Conservation (phyloP, 306 rosid genomes). For the Prunus fruticosa region DNA sequence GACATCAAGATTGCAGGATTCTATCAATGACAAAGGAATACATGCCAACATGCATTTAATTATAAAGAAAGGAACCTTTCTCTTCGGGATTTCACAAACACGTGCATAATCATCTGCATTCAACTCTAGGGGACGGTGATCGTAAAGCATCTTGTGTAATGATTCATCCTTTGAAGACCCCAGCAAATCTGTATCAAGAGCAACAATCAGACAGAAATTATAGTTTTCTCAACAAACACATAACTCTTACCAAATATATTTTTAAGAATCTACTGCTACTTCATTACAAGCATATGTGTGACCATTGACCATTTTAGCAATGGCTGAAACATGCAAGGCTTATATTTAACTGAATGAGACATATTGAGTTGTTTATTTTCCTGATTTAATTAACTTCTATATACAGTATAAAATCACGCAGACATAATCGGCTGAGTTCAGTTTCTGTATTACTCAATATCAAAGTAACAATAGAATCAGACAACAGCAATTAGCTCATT, state of each 20-base stretch:
- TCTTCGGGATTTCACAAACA: conserved; percentile 56
- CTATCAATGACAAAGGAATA: background rate
- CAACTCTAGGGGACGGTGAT: conserved; percentile 59
- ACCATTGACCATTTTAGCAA: too few species aligned
- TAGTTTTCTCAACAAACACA: background rate
- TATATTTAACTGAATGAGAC: too few species aligned
- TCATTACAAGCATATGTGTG: too few species aligned
- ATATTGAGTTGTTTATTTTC: too few species aligned
- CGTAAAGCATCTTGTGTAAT: conserved; percentile 25
- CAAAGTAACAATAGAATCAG: too few species aligned
- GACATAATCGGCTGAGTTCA: too few species aligned
- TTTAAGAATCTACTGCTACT: too few species aligned
- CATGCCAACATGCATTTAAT: background rate
- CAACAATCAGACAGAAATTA: background rate
- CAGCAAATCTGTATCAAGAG: conserved; percentile 37
- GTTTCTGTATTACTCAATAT: too few species aligned
- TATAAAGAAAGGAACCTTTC: conserved; percentile 43
- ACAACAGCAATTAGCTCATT: too few species aligned
- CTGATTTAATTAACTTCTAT: background rate
- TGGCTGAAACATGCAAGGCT: too few species aligned
- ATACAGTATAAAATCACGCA: too few species aligned
- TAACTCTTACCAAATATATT: background rate
- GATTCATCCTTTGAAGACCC: background rate
- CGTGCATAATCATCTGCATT: conserved; percentile 67
- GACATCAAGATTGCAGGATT: background rate